phyloP scores from a whole-genome alignment of 768 basidiomycete genomes.

The Lyophyllum shimeji region DNA sequence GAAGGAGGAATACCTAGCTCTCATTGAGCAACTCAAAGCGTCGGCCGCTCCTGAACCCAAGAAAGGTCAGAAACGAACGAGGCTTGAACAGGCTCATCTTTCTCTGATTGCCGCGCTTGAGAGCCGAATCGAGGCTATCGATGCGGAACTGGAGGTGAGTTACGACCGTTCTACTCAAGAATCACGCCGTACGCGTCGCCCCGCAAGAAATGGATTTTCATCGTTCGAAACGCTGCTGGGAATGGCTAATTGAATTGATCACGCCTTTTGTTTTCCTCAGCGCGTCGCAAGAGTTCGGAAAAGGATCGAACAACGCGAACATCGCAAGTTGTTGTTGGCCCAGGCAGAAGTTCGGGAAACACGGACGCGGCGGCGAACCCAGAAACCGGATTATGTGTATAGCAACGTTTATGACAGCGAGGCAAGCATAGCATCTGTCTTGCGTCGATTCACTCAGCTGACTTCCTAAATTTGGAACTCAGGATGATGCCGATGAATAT shows the following conservation, averaged over 20 bases:
- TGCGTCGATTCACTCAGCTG: constrained; percentile 20
- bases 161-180: constrained; percentile 8
- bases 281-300: constrained; percentile 68
- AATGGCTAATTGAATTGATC: constrained; percentile 11
- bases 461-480: constrained; percentile 30
- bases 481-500: constrained; percentile 70
- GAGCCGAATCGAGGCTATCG: constrained; percentile 62
- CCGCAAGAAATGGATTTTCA: constrained; percentile 5
- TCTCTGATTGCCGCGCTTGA: constrained; percentile 63
- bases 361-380: constrained; percentile 70
- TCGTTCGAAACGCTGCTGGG: constrained; percentile 1
- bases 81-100: constrained; percentile 61
- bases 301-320: constrained; percentile 72
- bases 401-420: constrained; percentile 64
- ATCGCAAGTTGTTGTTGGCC: constrained; percentile 59
- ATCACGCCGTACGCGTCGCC: not conserved
- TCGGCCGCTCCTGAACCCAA: constrained; percentile 44
- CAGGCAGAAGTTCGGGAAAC: constrained; percentile 81
- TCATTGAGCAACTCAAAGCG: constrained; percentile 61
- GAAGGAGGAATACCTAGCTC: constrained; percentile 66
- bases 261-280: constrained; percentile 35
- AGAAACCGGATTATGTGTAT: constrained; percentile 82
- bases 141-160: constrained; percentile 72
- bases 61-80: constrained; percentile 48
- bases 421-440: constrained; percentile 38